phyloP scores from a whole-genome alignment of 306 rosid genomes.

The Dicorynia guianensis region DNA sequence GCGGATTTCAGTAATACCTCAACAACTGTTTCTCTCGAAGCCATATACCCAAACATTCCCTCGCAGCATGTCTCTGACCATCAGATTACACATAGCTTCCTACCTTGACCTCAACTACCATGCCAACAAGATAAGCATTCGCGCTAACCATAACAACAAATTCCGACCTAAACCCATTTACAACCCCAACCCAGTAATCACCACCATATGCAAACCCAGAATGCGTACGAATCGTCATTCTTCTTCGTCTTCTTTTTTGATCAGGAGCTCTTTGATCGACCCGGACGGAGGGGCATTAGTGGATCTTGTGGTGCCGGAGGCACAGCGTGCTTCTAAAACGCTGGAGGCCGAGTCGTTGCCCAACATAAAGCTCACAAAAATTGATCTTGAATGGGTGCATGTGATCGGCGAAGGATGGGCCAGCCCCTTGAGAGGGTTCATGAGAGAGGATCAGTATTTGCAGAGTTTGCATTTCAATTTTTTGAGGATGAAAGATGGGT shows the following conservation, averaged over 20 bases:
- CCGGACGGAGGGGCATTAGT: constrained; percentile 86
- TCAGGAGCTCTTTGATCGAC: constrained; percentile 85
- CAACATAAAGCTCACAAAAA: constrained; percentile 58
- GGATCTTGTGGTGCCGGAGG: constrained; percentile 79
- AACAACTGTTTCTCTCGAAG: not conserved
- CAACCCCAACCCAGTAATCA: constrained; percentile 47
- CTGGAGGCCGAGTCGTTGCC: constrained; percentile 72
- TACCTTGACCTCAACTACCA: constrained; percentile 35
- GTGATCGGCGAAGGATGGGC: constrained; percentile 97
- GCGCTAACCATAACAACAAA: constrained; percentile 23
- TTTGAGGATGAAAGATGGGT: constrained; percentile 67
- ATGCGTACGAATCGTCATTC: constrained; percentile 49
- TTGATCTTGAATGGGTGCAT: constrained; percentile 95
- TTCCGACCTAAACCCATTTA: constrained; percentile 57
- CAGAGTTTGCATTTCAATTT: constrained; percentile 95
- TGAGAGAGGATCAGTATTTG: constrained; percentile 90
- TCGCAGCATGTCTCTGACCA: constrained; percentile 63
- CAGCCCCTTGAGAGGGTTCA: constrained; percentile 89
- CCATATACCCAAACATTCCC: not conserved
- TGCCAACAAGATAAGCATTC: constrained; percentile 36
- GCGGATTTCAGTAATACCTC: constrained; percentile 39
- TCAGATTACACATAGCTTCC: constrained; percentile 60
- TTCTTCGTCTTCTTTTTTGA: constrained; percentile 12
- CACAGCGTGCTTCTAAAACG: constrained; percentile 50
- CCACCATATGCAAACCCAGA: constrained; percentile 35